Base-by-base conservation (phyloP, 108 stramenopile species). In the Schizochytrium sp. region DNA sequence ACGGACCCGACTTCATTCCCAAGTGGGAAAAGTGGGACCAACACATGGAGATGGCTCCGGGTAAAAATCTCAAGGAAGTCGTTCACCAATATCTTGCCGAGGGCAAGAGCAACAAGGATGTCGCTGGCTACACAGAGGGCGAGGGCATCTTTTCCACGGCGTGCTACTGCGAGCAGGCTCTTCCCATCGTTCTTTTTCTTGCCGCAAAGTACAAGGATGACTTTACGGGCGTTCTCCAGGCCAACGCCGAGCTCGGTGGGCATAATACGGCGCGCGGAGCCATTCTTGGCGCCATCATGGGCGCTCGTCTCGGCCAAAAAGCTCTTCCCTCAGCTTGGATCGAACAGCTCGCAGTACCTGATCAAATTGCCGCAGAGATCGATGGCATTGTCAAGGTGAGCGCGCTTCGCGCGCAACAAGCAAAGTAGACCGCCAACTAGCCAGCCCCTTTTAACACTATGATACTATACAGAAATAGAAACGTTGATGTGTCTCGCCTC, bases 81-180 rank as follows among this genome's bases (percentile, higher is more conserved):
- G 58, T 91, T 10, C 91, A 91, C 83, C 72, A 72, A 21, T 58
- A 89, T 57, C 18, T 91, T 5, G 91, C 43, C 23, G 45, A 44
- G 6, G 91, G 89, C n/a, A 57, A 89, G 57, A 87, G 87, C 58
- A 53, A 87, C 28, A 72, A 89, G 28, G 91, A 87, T 55, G 88
- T 76, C 23, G 91, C 88, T 25, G 88, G 72, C 18, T 72, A 89
- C 29, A 87, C 83, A 25, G 48, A 83, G 25, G 87, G 83, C 23
- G 21, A 83, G 23, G 88, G 88, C 19, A 55, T 88, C 19, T 83
- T 91, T 5, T 87, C 91, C 59, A 83, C 91, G 6, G 88, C 88
- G 45, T 91, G 91, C 71, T 91, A 91, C 69, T 91, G 91, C 58
- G 91, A 91, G 45, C 91, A 91, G 57, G 60, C 91, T n/a, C 63